Evolutionary conservation across 2,329 filamentous ascomycete species (phyloP).

Genomic region (Purpureocillium lavendulum): DNA sequence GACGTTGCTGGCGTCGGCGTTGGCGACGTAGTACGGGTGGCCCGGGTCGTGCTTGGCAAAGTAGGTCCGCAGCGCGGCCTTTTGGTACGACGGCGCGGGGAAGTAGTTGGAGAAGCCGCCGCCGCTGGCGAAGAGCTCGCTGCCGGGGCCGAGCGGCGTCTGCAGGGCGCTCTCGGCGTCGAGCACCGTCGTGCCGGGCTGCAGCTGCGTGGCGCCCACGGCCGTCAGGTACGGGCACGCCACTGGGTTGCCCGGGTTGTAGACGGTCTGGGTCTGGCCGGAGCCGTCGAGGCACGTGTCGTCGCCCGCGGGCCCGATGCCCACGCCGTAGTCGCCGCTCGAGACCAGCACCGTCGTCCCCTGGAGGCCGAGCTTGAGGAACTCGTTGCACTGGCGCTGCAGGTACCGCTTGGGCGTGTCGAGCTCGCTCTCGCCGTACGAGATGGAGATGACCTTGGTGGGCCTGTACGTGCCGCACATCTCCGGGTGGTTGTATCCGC

Average conservation of each 20-base stretch:
- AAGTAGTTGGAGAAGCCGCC: conserved; percentile 28
- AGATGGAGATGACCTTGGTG: conserved; percentile 28
- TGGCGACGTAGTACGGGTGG: conserved; percentile 12
- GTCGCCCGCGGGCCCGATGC: background rate
- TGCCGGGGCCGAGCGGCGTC: conserved; percentile 5
- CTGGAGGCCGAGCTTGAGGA: conserved; percentile 32
- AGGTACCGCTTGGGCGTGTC: conserved; percentile 39
- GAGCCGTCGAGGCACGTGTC: conserved; percentile 5
- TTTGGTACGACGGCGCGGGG: conserved; percentile 18
- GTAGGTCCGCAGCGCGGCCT: conserved; percentile 14
- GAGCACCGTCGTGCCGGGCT: background rate
- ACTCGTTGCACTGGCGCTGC: conserved; percentile 27
- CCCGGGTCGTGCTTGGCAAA: conserved; percentile 14
- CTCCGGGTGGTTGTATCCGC: conserved; percentile 36
- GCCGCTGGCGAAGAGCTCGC: conserved; percentile 10
- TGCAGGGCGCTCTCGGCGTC: conserved; percentile 9
- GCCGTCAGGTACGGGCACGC: conserved; percentile 3
- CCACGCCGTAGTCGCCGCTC: conserved; percentile 24
- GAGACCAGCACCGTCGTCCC: conserved; percentile 27
- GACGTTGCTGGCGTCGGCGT: conserved; percentile 27
- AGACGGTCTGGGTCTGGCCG: conserved; percentile 7
- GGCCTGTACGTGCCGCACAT: conserved; percentile 21
- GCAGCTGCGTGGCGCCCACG: conserved; percentile 1
- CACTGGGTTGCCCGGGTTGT: conserved; percentile 1
- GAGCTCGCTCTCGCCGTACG: conserved; percentile 38